A percentile compares a stretch with the other conserved stretches of the same genome.
Conservation (phyloP, 352 stramenopile genomes). For the Thraustochytrium aureum region DNA sequence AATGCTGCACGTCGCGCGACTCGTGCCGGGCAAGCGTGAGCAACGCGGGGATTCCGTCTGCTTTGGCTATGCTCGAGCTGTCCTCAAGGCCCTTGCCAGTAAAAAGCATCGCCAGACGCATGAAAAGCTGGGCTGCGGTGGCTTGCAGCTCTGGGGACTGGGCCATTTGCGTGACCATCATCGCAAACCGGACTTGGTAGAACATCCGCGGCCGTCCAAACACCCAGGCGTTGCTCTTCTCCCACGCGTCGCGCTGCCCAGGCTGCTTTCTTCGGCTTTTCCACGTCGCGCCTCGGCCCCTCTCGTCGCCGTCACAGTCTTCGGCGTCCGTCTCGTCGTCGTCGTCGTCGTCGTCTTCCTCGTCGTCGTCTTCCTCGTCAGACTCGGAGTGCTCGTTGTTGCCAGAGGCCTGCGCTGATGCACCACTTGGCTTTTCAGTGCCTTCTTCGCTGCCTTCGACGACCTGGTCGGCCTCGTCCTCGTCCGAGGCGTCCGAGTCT, state of each 20-base stretch:
- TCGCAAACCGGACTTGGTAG: constrained; percentile 26
- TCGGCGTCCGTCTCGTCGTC: constrained; percentile 32
- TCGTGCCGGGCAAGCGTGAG: background rate
- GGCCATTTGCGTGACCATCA: constrained; percentile 15
- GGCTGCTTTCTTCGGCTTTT: background rate
- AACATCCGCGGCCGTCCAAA: constrained; percentile 41
- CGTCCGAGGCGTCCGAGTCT: background rate
- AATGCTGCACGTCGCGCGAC: background rate
- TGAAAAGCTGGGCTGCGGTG: background rate
- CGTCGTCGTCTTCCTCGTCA: background rate
- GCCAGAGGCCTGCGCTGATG: background rate
- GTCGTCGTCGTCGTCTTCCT: background rate
- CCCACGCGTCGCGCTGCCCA: background rate
- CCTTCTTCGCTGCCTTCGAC: constrained; percentile 1
- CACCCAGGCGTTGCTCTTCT: background rate
- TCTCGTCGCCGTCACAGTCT: background rate
- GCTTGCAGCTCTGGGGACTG: constrained; percentile 5
- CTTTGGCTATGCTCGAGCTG: constrained; percentile 22
- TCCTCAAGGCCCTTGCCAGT: background rate
- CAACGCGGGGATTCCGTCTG: constrained; percentile 1
- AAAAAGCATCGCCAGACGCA: constrained; percentile 19
- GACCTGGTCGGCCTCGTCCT: background rate
- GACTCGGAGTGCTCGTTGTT: background rate
- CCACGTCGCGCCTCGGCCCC: background rate
- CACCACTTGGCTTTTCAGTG: background rate